Conservation (phyloP, 768 basidiomycete genomes). For the Phaffia australis region DNA sequence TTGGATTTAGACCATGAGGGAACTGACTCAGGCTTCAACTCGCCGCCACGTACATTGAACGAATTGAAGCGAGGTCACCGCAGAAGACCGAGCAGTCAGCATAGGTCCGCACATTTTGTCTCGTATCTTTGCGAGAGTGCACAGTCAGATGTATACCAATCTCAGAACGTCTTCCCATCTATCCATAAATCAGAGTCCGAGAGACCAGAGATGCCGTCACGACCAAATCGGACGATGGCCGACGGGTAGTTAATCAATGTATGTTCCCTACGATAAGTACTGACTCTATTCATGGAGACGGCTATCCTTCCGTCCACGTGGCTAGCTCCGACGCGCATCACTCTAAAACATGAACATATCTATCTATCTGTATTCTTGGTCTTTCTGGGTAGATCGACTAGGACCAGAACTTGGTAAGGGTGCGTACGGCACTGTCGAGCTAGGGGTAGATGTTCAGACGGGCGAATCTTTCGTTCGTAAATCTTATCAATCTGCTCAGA, state of each 20-base stretch:
- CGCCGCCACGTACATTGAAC: no score
- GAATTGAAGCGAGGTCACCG: not conserved
- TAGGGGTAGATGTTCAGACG: constrained; percentile 36
- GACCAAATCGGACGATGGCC: constrained; percentile 7
- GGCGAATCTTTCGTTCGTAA: constrained; percentile 34
- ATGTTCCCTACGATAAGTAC: not conserved
- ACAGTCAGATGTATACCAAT: not conserved
- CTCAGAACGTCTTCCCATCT: not conserved
- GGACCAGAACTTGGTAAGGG: constrained; percentile 36
- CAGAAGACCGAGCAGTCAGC: constrained; percentile 13
- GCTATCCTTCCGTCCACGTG: not conserved
- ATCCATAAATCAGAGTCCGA: constrained; percentile 8
- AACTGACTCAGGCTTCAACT: no score
- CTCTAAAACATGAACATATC: not conserved
- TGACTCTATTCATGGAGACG: not conserved
- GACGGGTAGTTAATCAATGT: constrained; percentile 24
- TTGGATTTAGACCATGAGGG: no score
- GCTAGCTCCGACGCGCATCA: not conserved
- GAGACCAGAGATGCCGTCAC: constrained; percentile 21
- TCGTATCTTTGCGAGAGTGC: no score
- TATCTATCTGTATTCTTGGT: not conserved
- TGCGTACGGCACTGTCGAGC: constrained; percentile 38
- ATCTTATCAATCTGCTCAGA: not conserved
- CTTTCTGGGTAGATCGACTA: constrained; percentile 19
- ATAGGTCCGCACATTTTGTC: not conserved